A percentile compares a stretch with the other conserved stretches of the same genome.
phyloP scores from a whole-genome alignment of 2,329 filamentous ascomycete genomes.

The Epicoccum nigrum region DNA sequence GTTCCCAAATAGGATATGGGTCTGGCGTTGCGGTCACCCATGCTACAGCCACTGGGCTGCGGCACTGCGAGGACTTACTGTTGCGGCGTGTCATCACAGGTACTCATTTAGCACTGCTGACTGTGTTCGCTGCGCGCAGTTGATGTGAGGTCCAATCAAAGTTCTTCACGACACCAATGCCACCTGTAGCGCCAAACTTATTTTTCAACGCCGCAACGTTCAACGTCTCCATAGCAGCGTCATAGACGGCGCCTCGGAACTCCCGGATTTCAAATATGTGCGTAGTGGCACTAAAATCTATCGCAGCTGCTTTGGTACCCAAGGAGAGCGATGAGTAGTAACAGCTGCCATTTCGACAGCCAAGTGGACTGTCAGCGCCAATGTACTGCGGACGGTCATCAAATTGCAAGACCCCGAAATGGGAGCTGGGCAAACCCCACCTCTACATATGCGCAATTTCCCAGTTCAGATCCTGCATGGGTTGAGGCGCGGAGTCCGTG shows the following conservation, averaged over 20 bases:
- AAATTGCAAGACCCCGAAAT: conserved; percentile 1
- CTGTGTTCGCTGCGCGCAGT: conserved; percentile 3
- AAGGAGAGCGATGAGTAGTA: too few species aligned
- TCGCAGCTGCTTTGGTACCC: too few species aligned
- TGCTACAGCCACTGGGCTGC: background rate
- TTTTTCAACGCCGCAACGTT: conserved; percentile 4
- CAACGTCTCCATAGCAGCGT: conserved; percentile 14
- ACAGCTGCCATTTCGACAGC: background rate
- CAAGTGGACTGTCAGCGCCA: background rate
- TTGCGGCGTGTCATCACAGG: background rate
- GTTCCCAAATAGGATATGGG: background rate
- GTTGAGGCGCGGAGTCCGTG: background rate
- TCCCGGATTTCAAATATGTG: background rate
- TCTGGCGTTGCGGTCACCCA: background rate
- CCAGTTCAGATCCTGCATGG: background rate
- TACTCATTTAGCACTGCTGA: conserved; percentile 5
- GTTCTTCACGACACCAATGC: background rate
- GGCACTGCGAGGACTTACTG: background rate
- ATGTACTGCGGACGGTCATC: background rate
- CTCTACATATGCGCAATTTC: conserved; percentile 3
- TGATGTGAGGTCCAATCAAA: conserved; percentile 4
- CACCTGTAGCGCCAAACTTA: conserved; percentile 8
- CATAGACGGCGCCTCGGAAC: conserved; percentile 8
- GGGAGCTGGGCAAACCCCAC: conserved; percentile 6
- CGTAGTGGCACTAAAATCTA: background rate